Evolutionary conservation across 306 rosid species (phyloP), one percentile per base, ranked within the genome.

Genomic region (Rosa rugosa): DNA sequence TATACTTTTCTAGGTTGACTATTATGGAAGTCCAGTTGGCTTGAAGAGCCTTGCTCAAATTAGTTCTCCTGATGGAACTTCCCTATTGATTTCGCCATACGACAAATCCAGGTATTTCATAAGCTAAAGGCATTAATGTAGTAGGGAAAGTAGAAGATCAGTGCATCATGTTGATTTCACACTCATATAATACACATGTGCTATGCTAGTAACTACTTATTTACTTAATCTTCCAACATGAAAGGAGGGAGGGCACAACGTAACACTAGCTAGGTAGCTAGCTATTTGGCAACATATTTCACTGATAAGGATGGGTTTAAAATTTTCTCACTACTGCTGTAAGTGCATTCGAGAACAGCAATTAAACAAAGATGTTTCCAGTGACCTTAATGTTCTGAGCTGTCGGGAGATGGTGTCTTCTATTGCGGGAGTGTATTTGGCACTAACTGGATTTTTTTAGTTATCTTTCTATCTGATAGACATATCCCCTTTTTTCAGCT

Each of bases 11-110:
- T 84, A 93, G 99, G 99, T 96, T 78, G 98, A 96, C 71, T 96
- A 96, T 82, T 96, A 96, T 79, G 99, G 99, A 72, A 87, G 81
- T 65, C 99, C 99, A 11, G 97, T 89, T 78, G 85, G 91, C 91
- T 88, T 96, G 92, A 96, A 96, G 89, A 90, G 87, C 89, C 90
- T 96, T 75, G 99, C 99, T 83, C 98, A 96, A 89, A 89, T 96
- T 75, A 96, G 94, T 85, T 85, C 96, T 75, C 98, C 97, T 54
- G 99, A 95, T 85, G 88, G 90, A 46, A 87, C 89, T 78, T 95
- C 98, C 77, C 89, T 95, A 77, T 75, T 93, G 88, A 83, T 95
- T 72, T 90, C 90, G 83, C 99, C 99, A 8, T 95, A 91, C 41
- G 99, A 95, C 89, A 93, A 93, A 80, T 91, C 99, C 83, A 91